Evolutionary conservation across 805 yeast genomes (phyloP).

Genomic region (Cyberlindnera petersonii): DNA sequence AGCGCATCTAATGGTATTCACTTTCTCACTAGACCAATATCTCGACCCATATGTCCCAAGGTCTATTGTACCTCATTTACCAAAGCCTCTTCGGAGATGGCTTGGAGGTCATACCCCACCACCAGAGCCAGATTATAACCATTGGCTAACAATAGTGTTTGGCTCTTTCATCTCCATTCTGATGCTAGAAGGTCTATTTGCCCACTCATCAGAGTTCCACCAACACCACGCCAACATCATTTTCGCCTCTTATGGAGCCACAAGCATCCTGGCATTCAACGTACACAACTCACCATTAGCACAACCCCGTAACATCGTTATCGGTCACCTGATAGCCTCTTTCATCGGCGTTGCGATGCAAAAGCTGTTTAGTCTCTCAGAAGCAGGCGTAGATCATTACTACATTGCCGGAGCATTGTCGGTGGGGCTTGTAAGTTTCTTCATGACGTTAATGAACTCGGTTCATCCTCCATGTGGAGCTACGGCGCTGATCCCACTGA

Average conservation of each 20-base stretch:
- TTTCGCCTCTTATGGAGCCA: slow-evolving; percentile 56
- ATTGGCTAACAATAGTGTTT: slow-evolving; percentile 43
- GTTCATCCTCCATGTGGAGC: slow-evolving; percentile 75
- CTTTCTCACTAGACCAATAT: slow-evolving; percentile 15
- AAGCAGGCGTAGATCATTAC: slow-evolving; percentile 40
- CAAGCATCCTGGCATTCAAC: slow-evolving; percentile 56
- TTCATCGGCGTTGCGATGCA: slow-evolving; percentile 49
- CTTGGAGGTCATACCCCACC: slow-evolving; percentile 34
- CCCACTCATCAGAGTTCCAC: slow-evolving; percentile 33
- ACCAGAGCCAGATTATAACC: slow-evolving; percentile 31
- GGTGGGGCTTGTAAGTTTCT: slow-evolving; percentile 48
- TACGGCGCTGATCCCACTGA: slow-evolving; percentile 52
- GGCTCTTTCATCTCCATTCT: slow-evolving; percentile 43
- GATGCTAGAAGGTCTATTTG: slow-evolving; percentile 43
- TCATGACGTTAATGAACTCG: slow-evolving; percentile 49
- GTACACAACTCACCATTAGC: slow-evolving; percentile 51
- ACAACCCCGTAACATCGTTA: slow-evolving; percentile 55
- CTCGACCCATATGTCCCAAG: slow-evolving; percentile 15
- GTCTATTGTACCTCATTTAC: slow-evolving; percentile 30
- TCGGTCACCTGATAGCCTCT: slow-evolving; percentile 54
- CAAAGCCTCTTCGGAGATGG: slow-evolving; percentile 32
- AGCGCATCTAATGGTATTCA: neutral
- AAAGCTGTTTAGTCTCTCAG: slow-evolving; percentile 47
- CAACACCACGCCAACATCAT: slow-evolving; percentile 40
- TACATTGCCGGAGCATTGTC: slow-evolving; percentile 57